Percentiles rank a stretch among this genome's conserved stretches.
These are phyloP conservation scores for Aureobasidium namibiae DNA, from an alignment of 2,329 filamentous ascomycete genomes.

Conservation along the genomic window DNA sequence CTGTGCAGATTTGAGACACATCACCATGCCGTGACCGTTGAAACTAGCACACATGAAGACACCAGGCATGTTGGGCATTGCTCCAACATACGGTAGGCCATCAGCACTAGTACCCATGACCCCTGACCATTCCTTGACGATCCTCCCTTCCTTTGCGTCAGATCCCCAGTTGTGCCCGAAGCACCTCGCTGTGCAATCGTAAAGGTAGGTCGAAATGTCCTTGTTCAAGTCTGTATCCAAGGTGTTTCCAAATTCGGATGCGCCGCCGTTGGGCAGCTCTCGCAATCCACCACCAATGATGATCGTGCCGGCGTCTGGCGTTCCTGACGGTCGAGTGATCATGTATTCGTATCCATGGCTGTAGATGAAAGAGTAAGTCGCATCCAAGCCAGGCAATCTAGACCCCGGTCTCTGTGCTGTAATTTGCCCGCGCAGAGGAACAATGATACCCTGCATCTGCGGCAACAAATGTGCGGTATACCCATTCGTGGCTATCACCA, in stretches of 20 bases:
- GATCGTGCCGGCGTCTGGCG: conserved; percentile 41
- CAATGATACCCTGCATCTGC: conserved; percentile 23
- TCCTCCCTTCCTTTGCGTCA: conserved; percentile 19
- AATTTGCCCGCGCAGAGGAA: conserved; percentile 34
- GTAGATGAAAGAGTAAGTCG: conserved; percentile 56
- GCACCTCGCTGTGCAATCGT: conserved; percentile 36
- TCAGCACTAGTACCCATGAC: conserved; percentile 47
- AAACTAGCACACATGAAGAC: conserved; percentile 54
- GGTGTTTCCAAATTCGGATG: conserved; percentile 46
- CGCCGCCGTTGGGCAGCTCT: conserved; percentile 33
- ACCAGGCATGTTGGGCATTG: conserved; percentile 34
- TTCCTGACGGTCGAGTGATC: conserved; percentile 47
- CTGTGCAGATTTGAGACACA: conserved; percentile 43
- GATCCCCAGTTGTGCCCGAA: conserved; percentile 43
- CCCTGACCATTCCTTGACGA: conserved; percentile 38
- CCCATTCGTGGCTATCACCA: conserved; percentile 25
- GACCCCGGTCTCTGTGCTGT: conserved; percentile 30
- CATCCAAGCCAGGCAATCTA: conserved; percentile 32
- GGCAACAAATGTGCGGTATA: conserved; percentile 22
- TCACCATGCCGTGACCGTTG: conserved; percentile 48
- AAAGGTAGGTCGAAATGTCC: conserved; percentile 43
- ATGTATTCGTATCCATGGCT: conserved; percentile 58
- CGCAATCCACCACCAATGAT: conserved; percentile 54
- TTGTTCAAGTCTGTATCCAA: conserved; percentile 48
- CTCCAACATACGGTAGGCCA: conserved; percentile 40